Percentiles rank a stretch among this genome's conserved stretches.
Evolutionary conservation across 2,329 filamentous ascomycete genomes (phyloP).

Genomic region (Aspergillus pseudoglaucus): DNA sequence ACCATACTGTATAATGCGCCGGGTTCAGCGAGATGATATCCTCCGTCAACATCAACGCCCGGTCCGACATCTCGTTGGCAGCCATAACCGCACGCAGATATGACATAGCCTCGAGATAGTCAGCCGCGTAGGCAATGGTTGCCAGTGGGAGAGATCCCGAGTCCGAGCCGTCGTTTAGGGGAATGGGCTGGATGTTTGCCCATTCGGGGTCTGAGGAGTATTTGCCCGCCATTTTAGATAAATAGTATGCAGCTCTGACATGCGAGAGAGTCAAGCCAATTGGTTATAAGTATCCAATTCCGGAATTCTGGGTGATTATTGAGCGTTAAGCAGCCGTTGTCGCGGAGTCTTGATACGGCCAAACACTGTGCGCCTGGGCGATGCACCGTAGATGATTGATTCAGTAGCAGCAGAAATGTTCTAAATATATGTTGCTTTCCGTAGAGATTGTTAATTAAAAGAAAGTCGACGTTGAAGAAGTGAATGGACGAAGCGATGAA

Average conservation of each 20-base stretch:
- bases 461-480: neutral
- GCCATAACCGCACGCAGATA: slow-evolving; percentile 95
- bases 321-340: neutral
- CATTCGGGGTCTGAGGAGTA: slow-evolving; percentile 67
- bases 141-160: slow-evolving; percentile 60
- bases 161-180: slow-evolving; percentile 68
- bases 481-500: neutral
- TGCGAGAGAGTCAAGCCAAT: neutral
- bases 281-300: neutral
- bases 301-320: neutral
- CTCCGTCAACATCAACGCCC: slow-evolving; percentile 74
- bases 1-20: slow-evolving; percentile 97
- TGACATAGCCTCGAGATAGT: slow-evolving; percentile 86
- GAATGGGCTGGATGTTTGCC: slow-evolving; percentile 78
- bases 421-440: neutral
- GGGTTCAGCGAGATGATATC: slow-evolving; percentile 90
- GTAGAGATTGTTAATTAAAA: neutral
- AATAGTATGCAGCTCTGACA: neutral
- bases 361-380: too few species aligned
- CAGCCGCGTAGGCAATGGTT: slow-evolving; percentile 82
- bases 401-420: neutral
- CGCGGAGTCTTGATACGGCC: too few species aligned
- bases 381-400: too few species aligned
- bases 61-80: slow-evolving; percentile 70
- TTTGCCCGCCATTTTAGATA: slow-evolving; percentile 18